Base-by-base conservation (phyloP, 2,329 filamentous ascomycete species). In the Verticillium zaregamsianum region DNA sequence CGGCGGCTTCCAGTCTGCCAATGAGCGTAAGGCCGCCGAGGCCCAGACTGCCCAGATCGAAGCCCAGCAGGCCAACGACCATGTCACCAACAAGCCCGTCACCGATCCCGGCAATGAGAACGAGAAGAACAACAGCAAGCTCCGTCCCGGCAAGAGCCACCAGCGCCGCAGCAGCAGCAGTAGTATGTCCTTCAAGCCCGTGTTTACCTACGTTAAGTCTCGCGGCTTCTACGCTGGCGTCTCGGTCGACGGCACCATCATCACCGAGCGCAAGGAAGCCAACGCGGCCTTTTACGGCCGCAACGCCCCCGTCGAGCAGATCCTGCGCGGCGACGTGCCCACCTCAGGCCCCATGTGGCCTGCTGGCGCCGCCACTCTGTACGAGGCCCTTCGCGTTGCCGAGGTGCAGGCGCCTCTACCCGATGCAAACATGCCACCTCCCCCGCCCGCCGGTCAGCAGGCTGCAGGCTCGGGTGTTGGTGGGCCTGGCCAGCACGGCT, bases 151-250 rank as follows among this genome's bases (percentile, higher is more conserved):
- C 63, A 72, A 71, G 45, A 64, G 55, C 59, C 39, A 45, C 35
- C 62, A 52, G 39, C 63, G 60, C 61, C 64, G 64, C 40, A 64
- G 58, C 63, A 66, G 59, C 61, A 67, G 57, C 62, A 66, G 59
- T 60, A 67, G 57, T 62, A 66, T 25, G 37, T 69, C 62, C 28
- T 61, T 69, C 62, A 74, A 74, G 67, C 80, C 81, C 3, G 80
- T 82, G n/a, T 82, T 82, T 61, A 80, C 79, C 3, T 97, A 97
- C 72, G 86, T 97, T 76, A 97, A 96, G 78, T 93, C 90, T 57
- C 86, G 92, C 59, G 93, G 93, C 5, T 87, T 97, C 67, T 97
- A 96, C 70, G 93, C 91, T 1, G 92, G 92, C 33, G 85, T 96
- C 1, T 90, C 93, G 69, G 83, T 96, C 39, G 93, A 97, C 70